Base-by-base conservation (phyloP, 1,284 basidiomycete genomes). In the Malassezia furfur region DNA sequence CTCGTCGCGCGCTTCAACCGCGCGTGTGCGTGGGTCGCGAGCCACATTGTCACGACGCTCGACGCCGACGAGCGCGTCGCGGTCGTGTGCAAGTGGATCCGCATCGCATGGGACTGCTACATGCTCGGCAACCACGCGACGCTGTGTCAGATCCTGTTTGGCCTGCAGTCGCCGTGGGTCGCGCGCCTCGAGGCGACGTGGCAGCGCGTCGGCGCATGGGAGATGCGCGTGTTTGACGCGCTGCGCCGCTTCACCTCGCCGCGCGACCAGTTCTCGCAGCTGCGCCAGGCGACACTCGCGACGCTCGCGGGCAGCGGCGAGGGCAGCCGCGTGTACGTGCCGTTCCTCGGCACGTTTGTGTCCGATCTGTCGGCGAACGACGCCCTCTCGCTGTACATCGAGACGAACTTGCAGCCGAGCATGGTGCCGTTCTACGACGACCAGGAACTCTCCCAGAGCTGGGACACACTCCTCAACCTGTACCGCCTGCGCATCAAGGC, bases 71-170 rank as follows among this genome's bases (percentile, higher is more conserved):
- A 88, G 59, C 80, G 90, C 17, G 81, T 80, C 15, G 69, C 80
- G 40, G 77, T 91, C 28, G 81, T 88, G 52, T 79, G 78, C 59
- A 91, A 90, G 77, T 84, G 91, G 69, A 85, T 93, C 63, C 83
- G 87, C 31, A 79, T 93, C 58, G 88, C 89, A 43, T 89, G 85
- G 88, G 88, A 88, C 83, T 84, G 85, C 52, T 93, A 90, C 72
- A 78, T 79, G 40, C 78, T 85, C 62, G 84, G 82, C 70, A 91
- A 86, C 77, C 89, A 87, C 77, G 83, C 84, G 60, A 84, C 86
- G 1, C 72, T 91, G 43, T 83, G 85, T 1, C 87, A 88, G 41
- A 84, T 93, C 60, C 82, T 93, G 50, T 81, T 84, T 17, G 89
- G 85, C 3, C 78, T 94, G 38, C 81, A 82, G 50, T 84, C 81